A percentile compares a stretch with the other conserved stretches of the same genome.
phyloP scores from a whole-genome alignment of 495 filamentous ascomycete genomes.

The Penicillium nucicola region DNA sequence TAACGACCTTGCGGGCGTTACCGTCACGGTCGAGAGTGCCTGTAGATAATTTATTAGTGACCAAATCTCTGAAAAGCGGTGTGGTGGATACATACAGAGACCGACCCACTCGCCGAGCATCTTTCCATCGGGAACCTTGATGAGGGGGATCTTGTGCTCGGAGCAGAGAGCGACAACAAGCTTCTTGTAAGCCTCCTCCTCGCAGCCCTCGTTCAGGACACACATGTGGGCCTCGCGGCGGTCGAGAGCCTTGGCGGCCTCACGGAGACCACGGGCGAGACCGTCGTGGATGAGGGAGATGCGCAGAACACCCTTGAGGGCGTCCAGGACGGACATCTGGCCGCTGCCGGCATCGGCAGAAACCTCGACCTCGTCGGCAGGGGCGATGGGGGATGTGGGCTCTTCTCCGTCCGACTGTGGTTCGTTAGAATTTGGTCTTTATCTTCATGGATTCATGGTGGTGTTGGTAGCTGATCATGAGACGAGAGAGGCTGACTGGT shows the following conservation, averaged over 20 bases:
- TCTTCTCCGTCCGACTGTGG: conserved; percentile 83
- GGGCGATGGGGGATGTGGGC: conserved; percentile 68
- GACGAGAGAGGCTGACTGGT: neutral
- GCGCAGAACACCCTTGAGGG: conserved; percentile 95
- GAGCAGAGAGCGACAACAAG: conserved; percentile 95
- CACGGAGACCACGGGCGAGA: conserved; percentile 94
- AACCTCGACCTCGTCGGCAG: conserved; percentile 88
- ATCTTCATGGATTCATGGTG: neutral
- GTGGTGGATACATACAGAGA: conserved; percentile 71
- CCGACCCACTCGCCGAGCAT: conserved; percentile 99
- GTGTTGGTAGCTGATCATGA: neutral
- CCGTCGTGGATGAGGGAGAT: conserved; percentile 99
- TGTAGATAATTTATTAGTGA: conserved; percentile 35
- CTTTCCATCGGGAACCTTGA: conserved; percentile 99
- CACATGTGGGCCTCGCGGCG: conserved; percentile 99
- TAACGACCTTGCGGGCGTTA: conserved; percentile 99
- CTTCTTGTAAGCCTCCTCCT: conserved; percentile 99
- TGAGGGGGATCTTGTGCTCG: conserved; percentile 98
- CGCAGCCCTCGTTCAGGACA: conserved; percentile 96
- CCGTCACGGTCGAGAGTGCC: conserved; percentile 98
- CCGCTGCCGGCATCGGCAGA: conserved; percentile 77
- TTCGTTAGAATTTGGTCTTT: conserved; percentile 9
- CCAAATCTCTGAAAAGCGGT: conserved; percentile 2
- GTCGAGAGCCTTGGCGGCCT: conserved; percentile 96
- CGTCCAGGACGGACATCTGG: conserved; percentile 97